Conservation (phyloP, 2,329 filamentous ascomycete species). For the Remersonia thermophila region DNA sequence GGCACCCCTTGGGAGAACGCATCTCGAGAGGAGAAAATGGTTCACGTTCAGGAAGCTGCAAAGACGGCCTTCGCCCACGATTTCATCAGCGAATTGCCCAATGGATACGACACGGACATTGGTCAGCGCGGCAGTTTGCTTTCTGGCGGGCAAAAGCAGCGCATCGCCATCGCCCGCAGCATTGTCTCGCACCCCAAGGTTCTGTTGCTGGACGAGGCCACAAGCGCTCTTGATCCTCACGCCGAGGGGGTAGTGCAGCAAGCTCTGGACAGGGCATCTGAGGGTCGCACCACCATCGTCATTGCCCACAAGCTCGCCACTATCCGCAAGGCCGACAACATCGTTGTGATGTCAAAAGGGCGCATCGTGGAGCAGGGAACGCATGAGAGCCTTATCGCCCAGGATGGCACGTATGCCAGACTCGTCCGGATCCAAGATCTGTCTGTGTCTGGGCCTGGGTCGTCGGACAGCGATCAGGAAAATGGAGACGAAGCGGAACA, state of each 20-base stretch:
- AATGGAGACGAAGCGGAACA: conserved; percentile 2
- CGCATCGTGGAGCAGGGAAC: conserved; percentile 22
- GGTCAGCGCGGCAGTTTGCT: conserved; percentile 54
- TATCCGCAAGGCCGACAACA: conserved; percentile 29
- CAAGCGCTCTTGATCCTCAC: conserved; percentile 39
- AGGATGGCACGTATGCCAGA: conserved; percentile 18
- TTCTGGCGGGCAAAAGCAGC: conserved; percentile 56
- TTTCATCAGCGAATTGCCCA: conserved; percentile 2
- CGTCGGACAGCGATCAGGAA: conserved; percentile 5
- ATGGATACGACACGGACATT: conserved; percentile 48
- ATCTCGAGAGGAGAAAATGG: conserved; percentile 29
- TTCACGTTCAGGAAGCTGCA: conserved; percentile 40
- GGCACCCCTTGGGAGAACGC: conserved; percentile 22
- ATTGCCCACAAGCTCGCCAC: conserved; percentile 53
- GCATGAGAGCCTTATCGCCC: conserved; percentile 18
- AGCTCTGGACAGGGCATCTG: conserved; percentile 43
- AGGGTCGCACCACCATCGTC: conserved; percentile 50
- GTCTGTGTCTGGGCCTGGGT: conserved; percentile 1
- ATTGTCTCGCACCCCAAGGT: conserved; percentile 53
- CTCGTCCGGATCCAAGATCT: conserved; percentile 15
- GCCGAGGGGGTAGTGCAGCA: conserved; percentile 40
- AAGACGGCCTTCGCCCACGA: conserved; percentile 38
- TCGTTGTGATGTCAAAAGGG: conserved; percentile 26
- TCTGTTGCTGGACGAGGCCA: conserved; percentile 56
- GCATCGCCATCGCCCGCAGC: conserved; percentile 53